phyloP scores from a whole-genome alignment of 208 protist genomes.

The Wallacemonas sp. region DNA sequence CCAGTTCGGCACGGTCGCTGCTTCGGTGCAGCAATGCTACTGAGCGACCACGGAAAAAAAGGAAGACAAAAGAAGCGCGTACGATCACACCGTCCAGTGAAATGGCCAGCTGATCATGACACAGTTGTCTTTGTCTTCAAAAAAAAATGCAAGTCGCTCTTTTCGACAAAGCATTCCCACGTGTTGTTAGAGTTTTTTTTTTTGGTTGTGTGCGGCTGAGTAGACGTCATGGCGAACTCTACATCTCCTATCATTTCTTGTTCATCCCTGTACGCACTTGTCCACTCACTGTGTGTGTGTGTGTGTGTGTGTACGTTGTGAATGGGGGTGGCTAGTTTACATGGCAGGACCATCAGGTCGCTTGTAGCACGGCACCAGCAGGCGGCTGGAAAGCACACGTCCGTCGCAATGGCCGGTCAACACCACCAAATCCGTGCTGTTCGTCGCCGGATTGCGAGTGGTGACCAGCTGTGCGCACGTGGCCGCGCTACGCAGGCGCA shows the following conservation, averaged over 20 bases:
- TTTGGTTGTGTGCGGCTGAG: too few species aligned
- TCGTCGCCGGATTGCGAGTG: slow-evolving; percentile 11
- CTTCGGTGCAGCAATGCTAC: too few species aligned
- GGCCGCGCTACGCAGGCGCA: slow-evolving; percentile 5
- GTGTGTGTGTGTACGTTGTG: background rate
- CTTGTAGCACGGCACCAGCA: slow-evolving; percentile 10
- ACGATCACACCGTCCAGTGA: too few species aligned
- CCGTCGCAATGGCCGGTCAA: slow-evolving; percentile 35
- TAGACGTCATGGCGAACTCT: too few species aligned
- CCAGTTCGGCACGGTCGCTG: too few species aligned
- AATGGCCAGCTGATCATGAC: too few species aligned
- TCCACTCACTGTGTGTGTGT: background rate
- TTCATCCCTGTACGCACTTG: background rate
- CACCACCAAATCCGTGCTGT: slow-evolving; percentile 25
- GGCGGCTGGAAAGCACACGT: slow-evolving; percentile 26
- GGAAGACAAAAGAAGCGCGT: too few species aligned
- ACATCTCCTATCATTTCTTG: background rate
- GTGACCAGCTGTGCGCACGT: background rate
- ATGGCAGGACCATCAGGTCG: background rate
- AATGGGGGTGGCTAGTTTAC: background rate
- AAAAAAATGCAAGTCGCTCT: too few species aligned
- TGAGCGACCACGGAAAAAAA: too few species aligned
- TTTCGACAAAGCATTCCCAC: too few species aligned
- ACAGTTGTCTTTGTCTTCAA: too few species aligned
- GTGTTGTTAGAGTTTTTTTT: too few species aligned